Evolutionary conservation across 805 yeast species (phyloP).

Genomic region (Zygotorulaspora danielsina): DNA sequence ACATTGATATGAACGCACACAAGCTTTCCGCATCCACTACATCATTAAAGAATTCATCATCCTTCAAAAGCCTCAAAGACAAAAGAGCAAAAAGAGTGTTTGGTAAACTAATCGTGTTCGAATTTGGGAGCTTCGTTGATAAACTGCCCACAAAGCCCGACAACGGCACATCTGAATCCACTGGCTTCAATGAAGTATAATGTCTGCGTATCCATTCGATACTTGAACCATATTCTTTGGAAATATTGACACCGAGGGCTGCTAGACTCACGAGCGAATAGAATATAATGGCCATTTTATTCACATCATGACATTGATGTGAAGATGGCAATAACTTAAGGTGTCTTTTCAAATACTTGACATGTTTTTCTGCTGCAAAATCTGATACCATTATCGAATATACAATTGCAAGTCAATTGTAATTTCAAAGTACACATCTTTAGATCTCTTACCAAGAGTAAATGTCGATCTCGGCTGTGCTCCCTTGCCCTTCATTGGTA

Average conservation of each 20-base stretch:
- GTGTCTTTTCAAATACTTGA: conserved; percentile 47
- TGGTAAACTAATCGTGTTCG: conserved; percentile 52
- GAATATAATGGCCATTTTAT: conserved; percentile 63
- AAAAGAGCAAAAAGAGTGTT: conserved; percentile 72
- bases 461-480: too few relatives aligned
- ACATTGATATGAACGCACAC: conserved; percentile 50
- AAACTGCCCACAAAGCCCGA: conserved; percentile 31
- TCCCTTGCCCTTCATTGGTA: too few relatives aligned
- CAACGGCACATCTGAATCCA: conserved; percentile 18
- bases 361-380: conserved; percentile 24
- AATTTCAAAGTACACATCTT: too few relatives aligned
- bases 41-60: conserved; percentile 38
- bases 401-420: too few relatives aligned
- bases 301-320: conserved; percentile 62
- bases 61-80: conserved; percentile 49
- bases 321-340: conserved; percentile 50
- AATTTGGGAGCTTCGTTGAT: conserved; percentile 13
- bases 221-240: conserved; percentile 28
- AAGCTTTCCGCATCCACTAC: conserved; percentile 42
- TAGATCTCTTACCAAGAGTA: too few relatives aligned
- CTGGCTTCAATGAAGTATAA: conserved; percentile 32
- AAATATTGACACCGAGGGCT: conserved; percentile 29
- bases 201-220: conserved; percentile 30
- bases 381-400: too few relatives aligned
- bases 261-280: conserved; percentile 58